phyloP scores from a whole-genome alignment of 306 rosid genomes.

The Castanea sativa region DNA sequence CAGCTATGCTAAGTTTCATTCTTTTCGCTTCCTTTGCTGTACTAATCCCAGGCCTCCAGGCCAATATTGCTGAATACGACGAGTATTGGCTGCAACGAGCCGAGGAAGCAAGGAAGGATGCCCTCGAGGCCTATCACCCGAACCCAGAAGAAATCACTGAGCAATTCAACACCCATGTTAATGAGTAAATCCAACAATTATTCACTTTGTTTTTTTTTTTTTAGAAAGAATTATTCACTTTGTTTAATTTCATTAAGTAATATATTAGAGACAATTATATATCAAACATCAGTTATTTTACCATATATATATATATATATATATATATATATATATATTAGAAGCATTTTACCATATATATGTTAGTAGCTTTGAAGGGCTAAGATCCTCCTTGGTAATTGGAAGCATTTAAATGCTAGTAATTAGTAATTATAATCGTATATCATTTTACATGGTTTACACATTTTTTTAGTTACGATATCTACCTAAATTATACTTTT shows the following conservation, averaged over 20 bases:
- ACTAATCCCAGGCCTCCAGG: conserved; percentile 50
- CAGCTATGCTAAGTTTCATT: conserved; percentile 23
- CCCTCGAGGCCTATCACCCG: conserved; percentile 45
- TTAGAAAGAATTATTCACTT: background rate
- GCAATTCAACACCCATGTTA: conserved; percentile 42
- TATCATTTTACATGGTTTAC: no score
- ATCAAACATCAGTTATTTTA: no score
- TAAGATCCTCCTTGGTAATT: no score
- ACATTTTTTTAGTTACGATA: no score
- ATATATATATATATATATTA: no score
- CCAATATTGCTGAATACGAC: conserved; percentile 43
- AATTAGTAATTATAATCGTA: no score
- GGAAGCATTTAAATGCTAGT: no score
- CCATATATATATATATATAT: no score
- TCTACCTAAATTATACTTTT: no score
- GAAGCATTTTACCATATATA: no score
- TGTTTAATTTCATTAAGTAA: background rate
- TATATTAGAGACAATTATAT: background rate
- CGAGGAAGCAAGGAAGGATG: conserved; percentile 32
- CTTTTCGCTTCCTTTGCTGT: conserved; percentile 43
- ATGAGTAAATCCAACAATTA: conserved; percentile 10
- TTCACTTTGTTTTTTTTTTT: background rate
- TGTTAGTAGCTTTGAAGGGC: no score
- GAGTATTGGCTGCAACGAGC: conserved; percentile 30
- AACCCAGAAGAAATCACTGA: conserved; percentile 45